Percentiles rank a stretch among this genome's conserved stretches.
These are phyloP conservation scores for Mortierella sp. DNA, from an alignment of 371 early-diverging fungal species.

Conservation along the genomic window DNA sequence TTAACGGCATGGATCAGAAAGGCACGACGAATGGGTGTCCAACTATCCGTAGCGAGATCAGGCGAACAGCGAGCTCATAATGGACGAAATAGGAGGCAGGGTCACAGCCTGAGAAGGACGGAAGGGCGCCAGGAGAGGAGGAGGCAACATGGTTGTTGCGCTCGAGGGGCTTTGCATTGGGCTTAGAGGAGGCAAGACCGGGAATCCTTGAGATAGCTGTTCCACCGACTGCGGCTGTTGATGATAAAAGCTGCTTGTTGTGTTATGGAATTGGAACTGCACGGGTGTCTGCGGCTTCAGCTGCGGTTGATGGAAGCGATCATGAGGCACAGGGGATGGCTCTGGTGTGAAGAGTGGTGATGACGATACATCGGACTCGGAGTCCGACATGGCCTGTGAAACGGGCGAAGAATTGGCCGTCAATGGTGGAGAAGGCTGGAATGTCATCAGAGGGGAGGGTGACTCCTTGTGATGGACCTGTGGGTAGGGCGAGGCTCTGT, in stretches of 20 bases:
- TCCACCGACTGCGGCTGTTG: constrained; percentile 7
- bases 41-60: neutral
- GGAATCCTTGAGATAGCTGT: constrained; percentile 27
- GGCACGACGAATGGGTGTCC: constrained; percentile 2
- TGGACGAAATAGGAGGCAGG: constrained; percentile 52
- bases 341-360: constrained; percentile 54
- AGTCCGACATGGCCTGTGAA: constrained; percentile 41
- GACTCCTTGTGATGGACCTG: constrained; percentile 24
- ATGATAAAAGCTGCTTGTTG: constrained; percentile 31
- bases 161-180: constrained; percentile 23
- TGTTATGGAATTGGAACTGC: constrained; percentile 47
- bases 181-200: constrained; percentile 27
- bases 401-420: constrained; percentile 30
- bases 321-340: constrained; percentile 42
- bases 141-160: constrained; percentile 30
- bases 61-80: constrained; percentile 48
- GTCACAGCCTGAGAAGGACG: constrained; percentile 44
- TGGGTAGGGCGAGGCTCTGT: constrained; percentile 47
- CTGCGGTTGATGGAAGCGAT: constrained; percentile 19
- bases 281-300: constrained; percentile 14
- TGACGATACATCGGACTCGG: constrained; percentile 43
- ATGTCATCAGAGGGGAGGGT: too few relatives aligned
- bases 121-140: constrained; percentile 50
- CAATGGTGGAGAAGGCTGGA: constrained; percentile 33
- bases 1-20: too few relatives aligned